A percentile compares a stretch with the other conserved stretches of the same genome.
These are phyloP conservation scores for Spinacia oleracea DNA, from an alignment of 179 eudicot species.

Conservation along the genomic window DNA sequence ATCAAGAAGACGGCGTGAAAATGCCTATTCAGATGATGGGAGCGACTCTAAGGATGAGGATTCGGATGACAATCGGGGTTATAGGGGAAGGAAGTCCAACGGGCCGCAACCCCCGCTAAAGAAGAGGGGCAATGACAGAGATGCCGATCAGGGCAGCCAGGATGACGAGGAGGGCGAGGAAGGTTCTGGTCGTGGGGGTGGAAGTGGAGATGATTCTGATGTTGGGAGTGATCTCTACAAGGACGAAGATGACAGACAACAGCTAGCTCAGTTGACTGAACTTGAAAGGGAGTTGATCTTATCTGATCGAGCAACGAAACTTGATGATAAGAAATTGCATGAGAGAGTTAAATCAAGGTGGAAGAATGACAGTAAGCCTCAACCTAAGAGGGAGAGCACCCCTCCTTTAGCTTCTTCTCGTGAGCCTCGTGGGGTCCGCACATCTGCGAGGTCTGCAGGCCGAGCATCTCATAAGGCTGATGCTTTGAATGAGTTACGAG, in stretches of 20 bases:
- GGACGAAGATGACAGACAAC: conserved; percentile 71
- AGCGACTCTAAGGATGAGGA: conserved; percentile 86
- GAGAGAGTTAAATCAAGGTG: conserved; percentile 65
- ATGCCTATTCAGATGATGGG: conserved; percentile 83
- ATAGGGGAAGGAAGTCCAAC: conserved; percentile 70
- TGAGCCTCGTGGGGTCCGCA: conserved; percentile 71
- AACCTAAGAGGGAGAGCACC: conserved; percentile 53
- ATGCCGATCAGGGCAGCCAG: conserved; percentile 63
- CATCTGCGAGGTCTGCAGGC: conserved; percentile 74
- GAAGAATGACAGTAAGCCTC: conserved; percentile 61
- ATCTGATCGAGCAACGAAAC: conserved; percentile 69
- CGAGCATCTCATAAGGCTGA: conserved; percentile 65
- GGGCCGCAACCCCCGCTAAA: conserved; percentile 80
- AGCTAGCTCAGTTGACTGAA: conserved; percentile 77
- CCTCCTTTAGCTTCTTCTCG: conserved; percentile 60
- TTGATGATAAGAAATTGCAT: conserved; percentile 61
- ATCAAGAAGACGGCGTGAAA: conserved; percentile 63
- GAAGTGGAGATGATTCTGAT: conserved; percentile 70
- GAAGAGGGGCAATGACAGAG: conserved; percentile 81
- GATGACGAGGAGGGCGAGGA: conserved; percentile 60
- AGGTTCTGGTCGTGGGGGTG: conserved; percentile 56
- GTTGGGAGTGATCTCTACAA: conserved; percentile 89
- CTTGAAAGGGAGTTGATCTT: conserved; percentile 82
- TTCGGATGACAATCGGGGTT: conserved; percentile 77
- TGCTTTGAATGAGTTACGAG: conserved; percentile 74